A percentile compares a stretch with the other conserved stretches of the same genome.
Evolutionary conservation across 192 early-diverging fungal genomes (phyloP).

Genomic region (Coemansia javaensis): DNA sequence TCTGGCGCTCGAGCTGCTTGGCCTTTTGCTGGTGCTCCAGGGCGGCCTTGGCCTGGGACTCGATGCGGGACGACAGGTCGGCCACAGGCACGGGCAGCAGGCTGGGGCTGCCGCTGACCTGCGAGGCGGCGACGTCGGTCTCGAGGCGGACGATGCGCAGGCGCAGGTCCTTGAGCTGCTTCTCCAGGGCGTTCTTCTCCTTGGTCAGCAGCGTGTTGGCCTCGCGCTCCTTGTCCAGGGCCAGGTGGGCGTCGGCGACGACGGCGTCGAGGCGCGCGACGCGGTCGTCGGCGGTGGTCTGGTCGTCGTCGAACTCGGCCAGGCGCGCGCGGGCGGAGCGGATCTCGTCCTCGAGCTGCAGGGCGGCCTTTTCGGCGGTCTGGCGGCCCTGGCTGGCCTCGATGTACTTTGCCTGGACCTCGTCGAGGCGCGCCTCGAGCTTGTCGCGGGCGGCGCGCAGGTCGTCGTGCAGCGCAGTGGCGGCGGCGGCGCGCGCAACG

Average conservation of each 20-base stretch:
- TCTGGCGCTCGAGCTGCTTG: slow-evolving; percentile 61
- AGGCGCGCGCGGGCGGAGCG: slow-evolving; percentile 64
- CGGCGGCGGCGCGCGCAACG: slow-evolving; percentile 49
- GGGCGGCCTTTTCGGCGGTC: slow-evolving; percentile 65
- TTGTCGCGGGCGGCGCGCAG: slow-evolving; percentile 67
- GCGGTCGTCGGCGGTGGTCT: slow-evolving; percentile 60
- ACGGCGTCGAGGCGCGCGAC: slow-evolving; percentile 51
- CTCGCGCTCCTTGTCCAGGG: slow-evolving; percentile 60
- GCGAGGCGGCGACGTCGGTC: slow-evolving; percentile 56
- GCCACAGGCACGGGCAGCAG: slow-evolving; percentile 31
- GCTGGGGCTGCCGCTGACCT: slow-evolving; percentile 53
- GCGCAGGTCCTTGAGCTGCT: slow-evolving; percentile 75
- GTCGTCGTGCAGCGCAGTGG: slow-evolving; percentile 60
- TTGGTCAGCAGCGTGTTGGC: slow-evolving; percentile 70
- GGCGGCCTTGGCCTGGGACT: slow-evolving; percentile 42
- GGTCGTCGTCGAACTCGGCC: slow-evolving; percentile 69
- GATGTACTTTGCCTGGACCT: slow-evolving; percentile 57
- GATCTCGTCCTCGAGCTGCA: slow-evolving; percentile 70
- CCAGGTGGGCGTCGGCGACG: slow-evolving; percentile 52
- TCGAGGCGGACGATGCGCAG: slow-evolving; percentile 75
- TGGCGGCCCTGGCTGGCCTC: slow-evolving; percentile 62
- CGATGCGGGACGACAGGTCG: slow-evolving; percentile 32
- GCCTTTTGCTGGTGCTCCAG: slow-evolving; percentile 43
- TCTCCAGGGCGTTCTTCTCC: slow-evolving; percentile 74
- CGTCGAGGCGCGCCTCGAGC: slow-evolving; percentile 72